Base-by-base conservation (phyloP, 2,329 filamentous ascomycete species). In the Ascocoryne sarcoides region DNA sequence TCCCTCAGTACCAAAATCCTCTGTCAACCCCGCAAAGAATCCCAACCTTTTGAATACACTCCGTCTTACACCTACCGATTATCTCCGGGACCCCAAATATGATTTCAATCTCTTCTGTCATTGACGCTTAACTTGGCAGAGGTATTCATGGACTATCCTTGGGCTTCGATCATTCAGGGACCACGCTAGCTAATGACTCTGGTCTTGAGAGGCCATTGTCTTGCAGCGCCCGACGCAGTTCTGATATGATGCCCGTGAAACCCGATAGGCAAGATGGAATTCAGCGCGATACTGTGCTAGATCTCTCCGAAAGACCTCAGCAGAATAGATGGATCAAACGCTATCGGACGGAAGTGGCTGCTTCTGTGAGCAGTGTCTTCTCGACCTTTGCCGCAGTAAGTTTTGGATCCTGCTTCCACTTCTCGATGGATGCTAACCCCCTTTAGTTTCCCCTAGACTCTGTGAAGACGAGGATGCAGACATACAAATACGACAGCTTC, bases 391-490 rank as follows among this genome's bases (percentile, higher is more conserved):
- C 75, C 50, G 82, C 85, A n/a, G 71, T 75, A 57, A 54, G 68
- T 57, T 14, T 17, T 18, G 29, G 31, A 10, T 18, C 21, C 8
- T 4, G 8, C n/a, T n/a, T n/a, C 21, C 10, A 4, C 20, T n/a
- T 9, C n/a, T 8, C 4, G 10, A 26, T 19, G 18, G 18, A 26
- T 43, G 39, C 47, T 52, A 20, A 49, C 45, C 14, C 10, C 5
- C 38, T 33, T 39, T 32, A 61, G 58, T 93, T 90, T 59, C 86
- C 86, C 16, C 75, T 93, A 52, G 86, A 93, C 62, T 90, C 86
- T 55, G 82, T 90, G 60, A 93, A 93, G 69, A 89, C 84, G 41
- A 83, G 86, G 57, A 86, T 92, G 78, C 86, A 93, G 67, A 84
- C 83, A 50, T 90, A 92, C 64, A 78, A 82, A 48, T 89, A 84